Evolutionary conservation across 352 stramenopile species (phyloP).

Genomic region (Phytophthora multivora): DNA sequence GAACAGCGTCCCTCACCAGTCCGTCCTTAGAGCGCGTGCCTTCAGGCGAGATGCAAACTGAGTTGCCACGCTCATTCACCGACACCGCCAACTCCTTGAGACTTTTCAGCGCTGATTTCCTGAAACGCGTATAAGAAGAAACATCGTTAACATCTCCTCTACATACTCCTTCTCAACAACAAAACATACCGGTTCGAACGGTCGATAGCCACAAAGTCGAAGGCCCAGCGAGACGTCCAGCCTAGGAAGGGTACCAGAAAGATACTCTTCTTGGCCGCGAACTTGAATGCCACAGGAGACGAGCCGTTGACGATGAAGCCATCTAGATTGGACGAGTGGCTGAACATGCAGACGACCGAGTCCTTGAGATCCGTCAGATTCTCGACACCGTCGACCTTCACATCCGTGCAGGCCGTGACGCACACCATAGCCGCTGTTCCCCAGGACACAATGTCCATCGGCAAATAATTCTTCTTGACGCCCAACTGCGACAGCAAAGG

Average conservation of each 20-base stretch:
- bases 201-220: slow-evolving; percentile 84
- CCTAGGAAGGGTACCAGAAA: slow-evolving; percentile 83
- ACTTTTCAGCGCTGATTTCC: slow-evolving; percentile 65
- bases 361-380: slow-evolving; percentile 59
- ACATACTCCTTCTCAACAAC: not conserved
- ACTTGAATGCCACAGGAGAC: slow-evolving; percentile 79
- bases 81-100: slow-evolving; percentile 68
- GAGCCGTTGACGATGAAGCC: slow-evolving; percentile 81
- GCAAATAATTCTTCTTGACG: slow-evolving; percentile 78
- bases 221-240: slow-evolving; percentile 75
- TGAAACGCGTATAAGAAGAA: slow-evolving; percentile 18
- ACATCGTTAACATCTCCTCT: not conserved
- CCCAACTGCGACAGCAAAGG: slow-evolving; percentile 55
- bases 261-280: slow-evolving; percentile 85
- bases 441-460: slow-evolving; percentile 76
- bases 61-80: slow-evolving; percentile 76
- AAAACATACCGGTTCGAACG: slow-evolving; percentile 61
- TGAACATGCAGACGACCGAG: slow-evolving; percentile 86
- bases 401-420: slow-evolving; percentile 54
- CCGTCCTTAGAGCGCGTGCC: slow-evolving; percentile 85
- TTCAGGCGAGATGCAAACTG: slow-evolving; percentile 84
- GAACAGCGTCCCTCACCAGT: slow-evolving; percentile 34
- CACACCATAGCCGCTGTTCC: slow-evolving; percentile 58
- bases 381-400: slow-evolving; percentile 53
- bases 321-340: slow-evolving; percentile 85